These are phyloP conservation scores for Quercus phellos DNA, from an alignment of 331 rosid genomes.

Conservation along the genomic window DNA sequence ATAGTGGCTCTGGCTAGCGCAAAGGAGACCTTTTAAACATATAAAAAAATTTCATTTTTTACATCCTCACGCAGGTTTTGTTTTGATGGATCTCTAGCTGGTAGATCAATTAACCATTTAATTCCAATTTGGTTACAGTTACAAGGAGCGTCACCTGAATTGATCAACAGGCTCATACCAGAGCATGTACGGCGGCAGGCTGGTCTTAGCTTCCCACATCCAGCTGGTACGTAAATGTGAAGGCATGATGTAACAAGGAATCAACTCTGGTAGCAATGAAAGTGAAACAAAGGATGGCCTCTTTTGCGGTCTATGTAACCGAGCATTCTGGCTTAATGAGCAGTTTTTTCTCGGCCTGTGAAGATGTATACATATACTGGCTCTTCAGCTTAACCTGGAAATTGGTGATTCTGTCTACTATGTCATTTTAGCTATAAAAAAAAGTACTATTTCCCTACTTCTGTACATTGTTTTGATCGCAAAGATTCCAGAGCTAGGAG, in stretches of 20 bases:
- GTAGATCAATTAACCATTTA: background rate
- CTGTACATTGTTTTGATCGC: slow-evolving; percentile 49
- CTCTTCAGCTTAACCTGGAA: slow-evolving; percentile 46
- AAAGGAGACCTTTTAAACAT: background rate
- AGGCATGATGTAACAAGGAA: slow-evolving; percentile 36
- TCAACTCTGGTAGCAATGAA: slow-evolving; percentile 28
- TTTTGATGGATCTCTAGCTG: background rate
- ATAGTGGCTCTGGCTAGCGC: background rate
- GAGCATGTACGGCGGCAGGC: slow-evolving; percentile 78
- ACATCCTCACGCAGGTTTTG: background rate
- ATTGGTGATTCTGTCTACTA: slow-evolving; percentile 37
- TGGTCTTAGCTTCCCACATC: slow-evolving; percentile 43
- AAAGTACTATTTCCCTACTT: slow-evolving; percentile 27
- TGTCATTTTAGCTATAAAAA: slow-evolving; percentile 35
- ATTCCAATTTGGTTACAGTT: slow-evolving; percentile 40
- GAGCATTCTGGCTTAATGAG: slow-evolving; percentile 43
- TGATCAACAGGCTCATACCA: slow-evolving; percentile 76
- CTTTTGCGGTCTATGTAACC: slow-evolving; percentile 35
- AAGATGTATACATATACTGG: slow-evolving; percentile 57
- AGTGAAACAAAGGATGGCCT: slow-evolving; percentile 40
- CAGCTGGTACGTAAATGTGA: slow-evolving; percentile 49
- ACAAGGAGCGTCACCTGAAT: slow-evolving; percentile 64
- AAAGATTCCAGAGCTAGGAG: slow-evolving; percentile 35
- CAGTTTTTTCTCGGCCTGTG: slow-evolving; percentile 41
- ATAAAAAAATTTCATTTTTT: background rate